phyloP scores from a whole-genome alignment of 2,329 filamentous ascomycete genomes.

The Trichoderma cornu-damae region DNA sequence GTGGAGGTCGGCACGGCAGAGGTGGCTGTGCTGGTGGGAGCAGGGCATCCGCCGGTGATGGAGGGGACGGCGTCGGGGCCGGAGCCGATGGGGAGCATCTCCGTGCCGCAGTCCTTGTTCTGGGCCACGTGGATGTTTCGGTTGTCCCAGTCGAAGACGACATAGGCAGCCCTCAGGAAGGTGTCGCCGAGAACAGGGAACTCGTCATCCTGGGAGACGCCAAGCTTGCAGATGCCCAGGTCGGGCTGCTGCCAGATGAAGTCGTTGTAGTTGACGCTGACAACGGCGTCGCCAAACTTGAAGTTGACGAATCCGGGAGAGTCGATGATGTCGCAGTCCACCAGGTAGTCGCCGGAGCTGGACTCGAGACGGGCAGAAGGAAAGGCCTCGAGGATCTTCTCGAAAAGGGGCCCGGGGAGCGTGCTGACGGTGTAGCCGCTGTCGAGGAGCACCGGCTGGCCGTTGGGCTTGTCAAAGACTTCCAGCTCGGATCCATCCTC shows the following conservation, averaged over 20 bases:
- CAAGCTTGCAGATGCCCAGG: constrained; percentile 37
- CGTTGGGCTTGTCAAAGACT: constrained; percentile 39
- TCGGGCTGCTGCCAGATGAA: constrained; percentile 40
- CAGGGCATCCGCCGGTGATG: constrained; percentile 29
- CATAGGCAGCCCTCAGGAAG: constrained; percentile 42
- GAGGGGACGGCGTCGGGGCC: constrained; percentile 36
- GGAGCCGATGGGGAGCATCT: constrained; percentile 35
- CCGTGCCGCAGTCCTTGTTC: constrained; percentile 36
- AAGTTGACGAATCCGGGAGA: constrained; percentile 43
- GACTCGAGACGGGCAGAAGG: constrained; percentile 41
- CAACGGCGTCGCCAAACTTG: constrained; percentile 41
- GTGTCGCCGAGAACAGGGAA: constrained; percentile 41
- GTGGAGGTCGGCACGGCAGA: constrained; percentile 20
- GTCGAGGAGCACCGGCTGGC: constrained; percentile 53
- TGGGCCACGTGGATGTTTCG: constrained; percentile 35
- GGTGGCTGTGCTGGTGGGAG: constrained; percentile 18
- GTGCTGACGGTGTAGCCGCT: constrained; percentile 64
- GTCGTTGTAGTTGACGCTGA: constrained; percentile 44
- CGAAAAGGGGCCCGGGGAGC: constrained; percentile 54
- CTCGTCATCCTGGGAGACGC: constrained; percentile 41
- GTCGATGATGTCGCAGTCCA: constrained; percentile 39
- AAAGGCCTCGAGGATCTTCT: constrained; percentile 40
- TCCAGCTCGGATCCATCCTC: constrained; percentile 36
- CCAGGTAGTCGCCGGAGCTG: constrained; percentile 41
- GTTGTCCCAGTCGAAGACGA: constrained; percentile 41